These are phyloP conservation scores for Cylindrotheca closterium DNA, from an alignment of 108 stramenopile genomes.

Conservation along the genomic window DNA sequence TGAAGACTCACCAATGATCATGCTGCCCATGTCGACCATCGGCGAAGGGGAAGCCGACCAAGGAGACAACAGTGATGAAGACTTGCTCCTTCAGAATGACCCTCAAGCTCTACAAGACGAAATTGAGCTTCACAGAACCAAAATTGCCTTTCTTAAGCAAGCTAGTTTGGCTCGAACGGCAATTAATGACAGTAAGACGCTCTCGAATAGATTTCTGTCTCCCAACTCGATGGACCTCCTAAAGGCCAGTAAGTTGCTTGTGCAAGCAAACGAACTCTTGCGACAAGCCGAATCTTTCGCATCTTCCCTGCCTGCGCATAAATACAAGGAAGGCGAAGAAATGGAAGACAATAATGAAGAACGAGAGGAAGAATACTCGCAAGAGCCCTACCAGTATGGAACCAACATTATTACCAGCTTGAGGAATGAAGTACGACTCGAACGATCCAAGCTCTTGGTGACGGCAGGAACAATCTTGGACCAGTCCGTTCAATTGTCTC, in stretches of 20 bases:
- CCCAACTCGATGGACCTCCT: slow-evolving; percentile 22
- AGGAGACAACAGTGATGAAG: slow-evolving; percentile 1
- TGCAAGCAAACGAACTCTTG: slow-evolving; percentile 23
- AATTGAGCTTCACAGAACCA: slow-evolving; percentile 14
- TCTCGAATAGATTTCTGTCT: slow-evolving; percentile 17
- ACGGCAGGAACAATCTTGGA: slow-evolving; percentile 30
- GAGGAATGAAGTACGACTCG: slow-evolving; percentile 35
- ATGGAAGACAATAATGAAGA: neutral
- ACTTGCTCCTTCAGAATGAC: neutral
- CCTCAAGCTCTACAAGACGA: neutral
- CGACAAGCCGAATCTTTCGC: slow-evolving; percentile 25
- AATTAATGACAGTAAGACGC: slow-evolving; percentile 34
- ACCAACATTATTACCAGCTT: slow-evolving; percentile 30
- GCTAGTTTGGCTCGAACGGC: slow-evolving; percentile 43
- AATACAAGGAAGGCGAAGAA: slow-evolving; percentile 1
- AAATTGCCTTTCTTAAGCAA: slow-evolving; percentile 39
- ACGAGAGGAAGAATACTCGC: slow-evolving; percentile 6
- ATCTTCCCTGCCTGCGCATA: neutral
- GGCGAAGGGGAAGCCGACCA: neutral
- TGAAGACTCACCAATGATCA: too few relatives aligned
- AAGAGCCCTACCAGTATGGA: slow-evolving; percentile 10
- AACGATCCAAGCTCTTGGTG: slow-evolving; percentile 37
- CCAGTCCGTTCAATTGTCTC: slow-evolving; percentile 23
- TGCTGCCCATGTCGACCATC: too few relatives aligned
- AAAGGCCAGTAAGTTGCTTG: slow-evolving; percentile 20